Percentiles rank a stretch among this genome's conserved stretches.
Evolutionary conservation across 2,329 filamentous ascomycete species (phyloP).

Genomic region (Monascus ruber): DNA sequence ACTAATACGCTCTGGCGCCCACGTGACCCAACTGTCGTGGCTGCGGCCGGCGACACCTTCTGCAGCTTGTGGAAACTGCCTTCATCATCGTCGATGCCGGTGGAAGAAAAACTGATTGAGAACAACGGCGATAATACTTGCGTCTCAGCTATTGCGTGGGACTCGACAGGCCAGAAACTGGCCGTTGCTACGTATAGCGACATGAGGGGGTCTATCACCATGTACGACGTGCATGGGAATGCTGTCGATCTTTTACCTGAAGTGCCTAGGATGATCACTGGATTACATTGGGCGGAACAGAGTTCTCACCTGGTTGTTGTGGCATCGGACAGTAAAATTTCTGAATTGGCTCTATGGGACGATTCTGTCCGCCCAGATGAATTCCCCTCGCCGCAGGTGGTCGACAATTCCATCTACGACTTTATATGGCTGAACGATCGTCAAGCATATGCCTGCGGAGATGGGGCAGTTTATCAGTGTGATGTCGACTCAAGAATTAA

Average conservation of each 20-base stretch:
- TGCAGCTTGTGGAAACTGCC: constrained; percentile 36
- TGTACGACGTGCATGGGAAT: constrained; percentile 33
- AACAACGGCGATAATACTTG: constrained; percentile 20
- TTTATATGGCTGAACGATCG: constrained; percentile 30
- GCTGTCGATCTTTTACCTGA: constrained; percentile 35
- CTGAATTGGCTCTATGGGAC: constrained; percentile 35
- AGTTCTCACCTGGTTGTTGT: constrained; percentile 31
- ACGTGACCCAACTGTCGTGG: constrained; percentile 29
- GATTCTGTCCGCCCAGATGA: constrained; percentile 25
- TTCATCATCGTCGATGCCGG: constrained; percentile 13
- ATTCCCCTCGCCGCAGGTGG: constrained; percentile 23
- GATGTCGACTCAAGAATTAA: constrained; percentile 27
- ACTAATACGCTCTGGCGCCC: constrained; percentile 34
- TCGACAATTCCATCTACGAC: constrained; percentile 31
- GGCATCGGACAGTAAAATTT: constrained; percentile 30
- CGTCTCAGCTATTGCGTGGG: constrained; percentile 37
- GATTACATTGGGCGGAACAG: constrained; percentile 30
- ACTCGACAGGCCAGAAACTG: constrained; percentile 32
- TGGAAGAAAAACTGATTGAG: constrained; percentile 26
- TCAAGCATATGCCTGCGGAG: constrained; percentile 29
- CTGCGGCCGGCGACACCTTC: constrained; percentile 32
- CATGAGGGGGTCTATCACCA: constrained; percentile 31
- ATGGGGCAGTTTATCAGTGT: constrained; percentile 30
- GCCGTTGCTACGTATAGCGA: constrained; percentile 37
- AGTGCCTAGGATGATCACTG: constrained; percentile 33